Conservation (phyloP, 495 filamentous ascomycete species). For the Podospora tetraspora region DNA sequence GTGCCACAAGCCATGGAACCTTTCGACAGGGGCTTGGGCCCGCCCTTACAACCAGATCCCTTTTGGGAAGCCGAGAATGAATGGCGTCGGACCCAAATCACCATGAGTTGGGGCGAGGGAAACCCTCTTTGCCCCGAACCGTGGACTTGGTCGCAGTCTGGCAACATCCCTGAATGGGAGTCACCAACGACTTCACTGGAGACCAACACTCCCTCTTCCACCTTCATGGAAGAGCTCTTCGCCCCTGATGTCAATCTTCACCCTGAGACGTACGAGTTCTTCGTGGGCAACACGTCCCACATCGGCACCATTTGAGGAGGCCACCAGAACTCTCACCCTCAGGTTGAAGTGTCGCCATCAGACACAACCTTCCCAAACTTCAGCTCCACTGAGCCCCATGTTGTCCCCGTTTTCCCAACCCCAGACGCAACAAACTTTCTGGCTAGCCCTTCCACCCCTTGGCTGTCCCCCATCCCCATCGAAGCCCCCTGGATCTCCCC, state of each 20-base stretch:
- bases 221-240: not conserved
- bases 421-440: not conserved
- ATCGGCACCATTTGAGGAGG: not conserved
- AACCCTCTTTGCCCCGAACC: not conserved
- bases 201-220: not conserved
- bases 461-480: no score
- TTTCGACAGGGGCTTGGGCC: not conserved
- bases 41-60: not conserved
- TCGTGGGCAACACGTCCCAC: not conserved
- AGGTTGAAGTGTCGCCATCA: not conserved
- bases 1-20: not conserved
- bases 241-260: not conserved
- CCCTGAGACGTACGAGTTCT: not conserved
- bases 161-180: not conserved
- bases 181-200: not conserved
- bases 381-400: not conserved
- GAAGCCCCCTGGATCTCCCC: not conserved
- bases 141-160: not conserved
- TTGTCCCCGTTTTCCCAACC: not conserved
- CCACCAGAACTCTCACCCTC: not conserved
- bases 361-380: not conserved
- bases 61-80: not conserved
- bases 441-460: not conserved
- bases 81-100: not conserved
- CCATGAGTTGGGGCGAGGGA: not conserved